Conservation (phyloP, 2,329 filamentous ascomycete species). For the Colletotrichum magnum region DNA sequence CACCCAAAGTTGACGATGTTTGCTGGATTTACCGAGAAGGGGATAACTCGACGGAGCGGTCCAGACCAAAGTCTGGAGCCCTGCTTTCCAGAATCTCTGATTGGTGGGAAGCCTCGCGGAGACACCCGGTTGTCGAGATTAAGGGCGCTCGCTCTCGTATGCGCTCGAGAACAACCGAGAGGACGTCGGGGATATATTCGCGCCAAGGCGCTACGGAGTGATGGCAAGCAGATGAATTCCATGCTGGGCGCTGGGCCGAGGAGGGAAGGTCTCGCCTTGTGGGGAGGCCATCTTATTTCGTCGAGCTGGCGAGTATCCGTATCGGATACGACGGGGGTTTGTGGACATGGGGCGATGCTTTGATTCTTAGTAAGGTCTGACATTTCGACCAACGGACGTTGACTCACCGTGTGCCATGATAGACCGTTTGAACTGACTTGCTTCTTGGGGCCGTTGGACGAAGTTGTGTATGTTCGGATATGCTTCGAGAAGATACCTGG, state of each 20-base stretch:
- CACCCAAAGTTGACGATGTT: too few species aligned
- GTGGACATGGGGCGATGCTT: too few species aligned
- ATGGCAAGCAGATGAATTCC: neutral
- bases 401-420: too few species aligned
- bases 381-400: too few species aligned
- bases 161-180: neutral
- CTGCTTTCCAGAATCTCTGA: neutral
- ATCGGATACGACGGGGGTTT: too few species aligned
- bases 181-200: constrained; percentile 18
- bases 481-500: too few species aligned
- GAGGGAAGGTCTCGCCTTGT: constrained; percentile 18
- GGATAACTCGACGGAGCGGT: neutral
- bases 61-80: neutral
- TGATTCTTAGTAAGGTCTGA: too few species aligned
- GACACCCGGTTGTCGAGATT: neutral
- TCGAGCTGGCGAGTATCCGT: too few species aligned
- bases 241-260: neutral
- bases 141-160: neutral
- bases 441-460: too few species aligned
- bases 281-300: neutral
- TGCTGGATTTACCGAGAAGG: too few species aligned
- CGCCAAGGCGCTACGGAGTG: constrained; percentile 25
- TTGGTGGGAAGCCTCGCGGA: neutral
- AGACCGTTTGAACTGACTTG: too few species aligned
- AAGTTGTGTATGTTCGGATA: too few species aligned